phyloP scores from a whole-genome alignment of 1,139 yeast genomes.

The Hyphopichia fennica region DNA sequence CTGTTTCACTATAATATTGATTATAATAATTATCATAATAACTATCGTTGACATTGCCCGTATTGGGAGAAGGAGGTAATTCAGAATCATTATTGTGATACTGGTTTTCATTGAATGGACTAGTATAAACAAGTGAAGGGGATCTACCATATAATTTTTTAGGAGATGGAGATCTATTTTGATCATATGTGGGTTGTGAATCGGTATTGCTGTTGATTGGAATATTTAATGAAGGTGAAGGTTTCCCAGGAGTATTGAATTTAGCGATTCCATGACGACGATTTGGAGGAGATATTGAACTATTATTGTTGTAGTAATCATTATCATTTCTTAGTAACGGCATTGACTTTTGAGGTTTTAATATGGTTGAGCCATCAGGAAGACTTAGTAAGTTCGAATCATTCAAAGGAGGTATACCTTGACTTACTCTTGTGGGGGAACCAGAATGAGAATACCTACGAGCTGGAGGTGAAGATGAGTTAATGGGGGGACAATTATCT shows the following conservation, averaged over 20 bases:
- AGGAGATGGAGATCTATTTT: constrained; percentile 36
- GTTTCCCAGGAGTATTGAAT: background rate
- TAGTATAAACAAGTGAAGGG: constrained; percentile 13
- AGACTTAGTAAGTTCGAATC: constrained; percentile 3
- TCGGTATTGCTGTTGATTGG: background rate
- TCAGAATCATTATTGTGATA: constrained; percentile 1
- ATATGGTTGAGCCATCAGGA: constrained; percentile 2
- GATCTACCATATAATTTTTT: constrained; percentile 17
- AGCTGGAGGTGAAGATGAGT: background rate
- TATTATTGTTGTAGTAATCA: background rate
- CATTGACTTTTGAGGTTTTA: constrained; percentile 4
- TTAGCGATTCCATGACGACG: constrained; percentile 3
- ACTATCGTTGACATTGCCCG: background rate
- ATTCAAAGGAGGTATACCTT: constrained; percentile 14
- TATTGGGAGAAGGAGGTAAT: background rate
- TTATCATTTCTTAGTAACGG: background rate
- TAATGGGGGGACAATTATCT: background rate
- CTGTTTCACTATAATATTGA: constrained; percentile 3
- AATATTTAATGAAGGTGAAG: constrained; percentile 4
- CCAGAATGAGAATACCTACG: constrained; percentile 3
- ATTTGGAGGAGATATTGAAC: background rate
- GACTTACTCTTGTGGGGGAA: constrained; percentile 14
- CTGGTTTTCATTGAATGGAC: constrained; percentile 1
- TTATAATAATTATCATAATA: background rate
- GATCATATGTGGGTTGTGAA: background rate